Evolutionary conservation across 441 rosid genomes (phyloP).

Genomic region (Bocquillonia castaneifolia): DNA sequence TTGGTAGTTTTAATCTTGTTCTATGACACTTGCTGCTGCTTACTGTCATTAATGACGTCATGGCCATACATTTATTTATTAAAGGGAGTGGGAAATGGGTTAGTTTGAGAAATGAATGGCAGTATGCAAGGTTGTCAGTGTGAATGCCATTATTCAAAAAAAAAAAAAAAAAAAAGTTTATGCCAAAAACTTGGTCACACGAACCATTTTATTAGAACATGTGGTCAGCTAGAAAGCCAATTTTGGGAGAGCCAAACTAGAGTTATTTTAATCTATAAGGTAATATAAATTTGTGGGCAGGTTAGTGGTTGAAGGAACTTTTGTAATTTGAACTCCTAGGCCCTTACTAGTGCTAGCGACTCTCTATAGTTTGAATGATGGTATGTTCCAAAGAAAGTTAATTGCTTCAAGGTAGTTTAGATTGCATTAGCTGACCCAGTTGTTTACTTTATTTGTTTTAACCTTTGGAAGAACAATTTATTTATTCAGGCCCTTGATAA

Average conservation of each 20-base stretch:
- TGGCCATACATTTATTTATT: not conserved
- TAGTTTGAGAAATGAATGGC: not conserved
- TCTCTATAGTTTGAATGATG: not conserved
- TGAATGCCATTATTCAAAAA: not conserved
- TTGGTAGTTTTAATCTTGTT: not conserved
- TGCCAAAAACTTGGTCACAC: not conserved
- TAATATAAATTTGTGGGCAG: not conserved
- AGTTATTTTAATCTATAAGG: not conserved
- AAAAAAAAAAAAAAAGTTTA: too few species aligned
- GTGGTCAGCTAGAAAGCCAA: not conserved
- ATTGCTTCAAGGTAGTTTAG: not conserved
- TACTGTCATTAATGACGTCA: not conserved
- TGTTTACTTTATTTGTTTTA: slow-evolving; percentile 8
- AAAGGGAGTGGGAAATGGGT: not conserved
- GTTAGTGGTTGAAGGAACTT: not conserved
- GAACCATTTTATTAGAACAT: not conserved
- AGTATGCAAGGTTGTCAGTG: not conserved
- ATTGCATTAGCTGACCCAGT: not conserved
- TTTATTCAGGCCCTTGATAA: not conserved
- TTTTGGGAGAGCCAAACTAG: not conserved
- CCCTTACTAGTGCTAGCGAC: too few species aligned
- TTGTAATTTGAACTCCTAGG: too few species aligned
- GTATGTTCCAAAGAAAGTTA: not conserved
- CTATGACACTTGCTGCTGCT: not conserved
- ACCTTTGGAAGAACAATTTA: not conserved